Base-by-base conservation (phyloP, 2,329 filamentous ascomycete genomes). In the Phyllosticta capitalensis region DNA sequence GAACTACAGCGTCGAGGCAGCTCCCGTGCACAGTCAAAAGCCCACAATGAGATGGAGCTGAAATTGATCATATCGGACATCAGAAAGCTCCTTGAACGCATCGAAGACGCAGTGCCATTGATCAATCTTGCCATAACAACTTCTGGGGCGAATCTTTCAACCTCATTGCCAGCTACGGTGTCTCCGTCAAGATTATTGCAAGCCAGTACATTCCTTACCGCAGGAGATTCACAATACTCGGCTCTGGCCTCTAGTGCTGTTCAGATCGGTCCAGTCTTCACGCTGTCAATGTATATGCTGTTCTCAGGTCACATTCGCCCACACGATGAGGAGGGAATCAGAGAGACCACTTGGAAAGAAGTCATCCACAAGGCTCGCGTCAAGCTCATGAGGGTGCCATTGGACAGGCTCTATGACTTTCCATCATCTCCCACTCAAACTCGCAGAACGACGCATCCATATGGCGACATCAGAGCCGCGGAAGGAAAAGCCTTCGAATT, bases 81-180 rank as follows among this genome's bases (percentile, higher is more conserved):
- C 67, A 89, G 86, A 68, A 79, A 76, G 12, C 75, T 99, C 2
- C 80, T 97, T 1, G 75, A 78, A 10, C 84, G 87, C 9, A 95
- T 99, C 63, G 92, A 97, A 71, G 87, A 94, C 71, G 89, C 92
- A 12, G 90, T 97, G 10, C 92, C 92, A 0, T 78, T 96, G 3
- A 87, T 99, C 70, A 96, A 94, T 66, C 80, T 99, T 26, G 94
- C 94, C 59, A 95, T 99, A 64, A 94, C 90, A 1, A 92, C 92
- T 0, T 96, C 92, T 1, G 94, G 94, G 0, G 91, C 92, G 59
- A 95, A 84, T 61, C 78, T 97, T 28, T 90, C 89, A 0, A 89
- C 89, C 0, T 86, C 85, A 2, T 78, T 96, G 26, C 89, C 91
- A 0, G 79, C 88, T 1, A 87, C 87, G 9, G 89, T 97, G 52